Evolutionary conservation across 179 eudicot genomes (phyloP).

Genomic region (Heliamphora pulchella): DNA sequence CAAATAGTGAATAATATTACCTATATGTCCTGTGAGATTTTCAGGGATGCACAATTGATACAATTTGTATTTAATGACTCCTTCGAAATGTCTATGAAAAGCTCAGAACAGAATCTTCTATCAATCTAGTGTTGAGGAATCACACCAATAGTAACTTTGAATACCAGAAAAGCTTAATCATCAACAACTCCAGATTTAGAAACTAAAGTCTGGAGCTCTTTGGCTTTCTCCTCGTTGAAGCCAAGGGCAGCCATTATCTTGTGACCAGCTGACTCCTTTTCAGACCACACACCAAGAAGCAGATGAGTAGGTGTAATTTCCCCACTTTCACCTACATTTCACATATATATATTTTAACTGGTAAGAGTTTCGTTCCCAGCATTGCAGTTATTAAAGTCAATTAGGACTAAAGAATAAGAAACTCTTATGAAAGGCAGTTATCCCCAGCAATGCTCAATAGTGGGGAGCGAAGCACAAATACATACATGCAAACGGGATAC

Average conservation of each 20-base stretch:
- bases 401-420: neutral
- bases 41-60: neutral
- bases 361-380: neutral
- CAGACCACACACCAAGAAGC: constrained; percentile 71
- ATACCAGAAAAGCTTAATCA: constrained; percentile 19
- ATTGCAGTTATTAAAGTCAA: neutral
- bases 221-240: constrained; percentile 52
- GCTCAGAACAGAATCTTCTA: constrained; percentile 12
- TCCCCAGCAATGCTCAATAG: neutral
- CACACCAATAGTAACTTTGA: constrained; percentile 14
- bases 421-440: neutral
- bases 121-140: constrained; percentile 15
- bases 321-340: constrained; percentile 48
- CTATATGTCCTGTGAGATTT: constrained; percentile 5
- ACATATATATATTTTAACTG: constrained; percentile 1
- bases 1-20: neutral
- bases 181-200: constrained; percentile 46
- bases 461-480: neutral
- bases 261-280: constrained; percentile 59
- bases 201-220: constrained; percentile 42
- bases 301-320: constrained; percentile 54
- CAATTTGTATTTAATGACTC: neutral
- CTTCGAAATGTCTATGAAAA: neutral
- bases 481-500: too few relatives aligned
- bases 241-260: constrained; percentile 62